Base-by-base conservation (phyloP, 1,284 basidiomycete genomes). In the Sphagnurus paluster region DNA sequence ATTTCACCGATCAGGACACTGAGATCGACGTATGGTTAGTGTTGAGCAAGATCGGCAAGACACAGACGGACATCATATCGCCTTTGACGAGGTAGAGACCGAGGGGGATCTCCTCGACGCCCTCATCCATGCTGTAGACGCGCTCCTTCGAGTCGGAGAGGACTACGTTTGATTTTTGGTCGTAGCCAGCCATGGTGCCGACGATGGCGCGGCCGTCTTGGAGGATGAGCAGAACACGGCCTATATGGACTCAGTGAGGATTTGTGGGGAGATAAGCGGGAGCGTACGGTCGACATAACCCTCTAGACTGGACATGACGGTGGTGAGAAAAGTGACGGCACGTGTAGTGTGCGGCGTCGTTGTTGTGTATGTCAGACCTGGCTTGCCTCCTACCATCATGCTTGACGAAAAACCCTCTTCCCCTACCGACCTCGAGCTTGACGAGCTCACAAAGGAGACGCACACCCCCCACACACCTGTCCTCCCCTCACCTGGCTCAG, bases 21-120 rank as follows among this genome's bases (percentile, higher is more conserved):
- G 60, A 28, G 38, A 26, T 10, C 16, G 42, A 25, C 14, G 14
- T 44, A 24, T 45, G 34, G 38, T 37, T n/a, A 41, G 47, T 44
- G 29, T 46, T n/a, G 14, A 17, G 23, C 21, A 24, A 26, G 25
- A 26, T 26, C 25, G 36, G 21, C 20, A 19, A 23, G 7, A 5
- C 7, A 40, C 33, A 32, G 44, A 75, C 83, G 61, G 53, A 98
- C 96, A 97, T 94, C 76, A 96, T 95, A 63, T 99, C 96, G 2
- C 96, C 96, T 62, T 98, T 92, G 59, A 99, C 90, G 56, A 99
- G 84, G 68, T 99, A 99, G 38, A 99, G 74, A 1, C 96, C 96
- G n/a, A 99, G 74, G 0, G 93, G 89, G 9, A 96, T 85, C 74
- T 98, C 93, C 68, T 98, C 93, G 24, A 98, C 93, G 17, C 90